phyloP scores from a whole-genome alignment of 352 stramenopile genomes.

The Phytopythium sindhum region DNA sequence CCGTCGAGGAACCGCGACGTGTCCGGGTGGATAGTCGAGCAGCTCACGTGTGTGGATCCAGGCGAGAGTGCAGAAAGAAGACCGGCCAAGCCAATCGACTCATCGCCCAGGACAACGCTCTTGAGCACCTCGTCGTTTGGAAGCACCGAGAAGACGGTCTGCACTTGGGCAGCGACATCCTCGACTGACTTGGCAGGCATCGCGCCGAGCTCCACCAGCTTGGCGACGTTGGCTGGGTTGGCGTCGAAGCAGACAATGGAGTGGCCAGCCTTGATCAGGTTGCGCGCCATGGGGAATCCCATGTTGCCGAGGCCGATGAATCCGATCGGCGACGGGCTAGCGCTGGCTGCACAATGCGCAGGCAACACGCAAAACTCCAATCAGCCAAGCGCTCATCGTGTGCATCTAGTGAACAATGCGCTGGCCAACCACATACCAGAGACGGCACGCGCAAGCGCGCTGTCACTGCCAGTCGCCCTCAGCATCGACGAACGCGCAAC shows the following conservation, averaged over 20 bases:
- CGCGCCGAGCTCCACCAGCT: conserved; percentile 28
- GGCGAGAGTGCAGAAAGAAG: conserved; percentile 33
- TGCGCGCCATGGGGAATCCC: conserved; percentile 88
- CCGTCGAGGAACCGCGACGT: conserved; percentile 42
- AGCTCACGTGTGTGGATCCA: conserved; percentile 55
- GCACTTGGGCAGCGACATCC: conserved; percentile 29
- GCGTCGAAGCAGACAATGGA: conserved; percentile 66
- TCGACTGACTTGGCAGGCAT: conserved; percentile 34
- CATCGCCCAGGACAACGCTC: conserved; percentile 32
- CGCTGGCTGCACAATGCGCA: background rate
- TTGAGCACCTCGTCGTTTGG: conserved; percentile 64
- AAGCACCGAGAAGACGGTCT: conserved; percentile 58
- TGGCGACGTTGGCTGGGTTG: conserved; percentile 25
- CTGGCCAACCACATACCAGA: background rate
- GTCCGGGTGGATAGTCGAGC: conserved; percentile 65
- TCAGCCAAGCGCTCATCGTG: background rate
- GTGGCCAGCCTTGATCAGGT: conserved; percentile 71
- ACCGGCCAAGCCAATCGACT: conserved; percentile 14
- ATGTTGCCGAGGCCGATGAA: conserved; percentile 94
- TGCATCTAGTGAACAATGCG: background rate
- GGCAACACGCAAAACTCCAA: background rate
- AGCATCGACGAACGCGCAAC: background rate
- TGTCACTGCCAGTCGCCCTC: background rate
- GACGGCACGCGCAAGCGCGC: background rate
- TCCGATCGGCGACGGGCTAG: conserved; percentile 32